Evolutionary conservation across 106 monocot genomes (phyloP), one percentile per base, ranked within the genome.

Genomic region (Dioscorea zingiberensis): DNA sequence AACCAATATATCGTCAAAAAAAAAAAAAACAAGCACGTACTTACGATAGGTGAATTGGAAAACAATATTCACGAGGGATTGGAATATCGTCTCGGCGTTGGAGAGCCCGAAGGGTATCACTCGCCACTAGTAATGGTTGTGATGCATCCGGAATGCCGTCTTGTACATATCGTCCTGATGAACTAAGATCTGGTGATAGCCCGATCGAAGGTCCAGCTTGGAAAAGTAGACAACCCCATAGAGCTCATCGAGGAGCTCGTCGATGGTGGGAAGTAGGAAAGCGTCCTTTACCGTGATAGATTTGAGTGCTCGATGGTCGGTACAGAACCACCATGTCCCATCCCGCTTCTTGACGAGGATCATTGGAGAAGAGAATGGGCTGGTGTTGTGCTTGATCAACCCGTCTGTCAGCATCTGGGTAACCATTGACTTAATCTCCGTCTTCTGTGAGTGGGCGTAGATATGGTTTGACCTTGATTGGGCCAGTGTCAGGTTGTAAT

Each of bases 201-300:
- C 49, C 0, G 74, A 46, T 7, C 29, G 25, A 0, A 67, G 24
- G 44, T 74, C 67, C 16, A 74, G 16, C 29, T 74, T 74, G 3
- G 45, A 59, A 25, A 66, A 74, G 17, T 47, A 12, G 13, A 1
- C 12, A 11, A 48, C 27, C 4, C 59, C 67, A 58, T 27, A 21
- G 12, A 74, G 27, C 58, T 74, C 74, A 22, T 74, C 74, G 1
- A 72, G 21, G 4, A 72, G 7, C 19, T 72, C 62, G 22, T 63
- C 48, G 0, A 66, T 47, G 8, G 44, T 49, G 5, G 74, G 74
- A 25, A 74, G 59, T 13, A 48, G 67, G 21, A 66, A 66, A 2
- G 23, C 25, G 47, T 74, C 66, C 25, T 44, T 66, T 4, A 74
- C 14, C 12, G 58, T 74, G 8, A 46, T 4, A 3, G 17, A 29